phyloP scores from a whole-genome alignment of 176 grass and related monocot genomes.

The Alopecurus myosuroides region DNA sequence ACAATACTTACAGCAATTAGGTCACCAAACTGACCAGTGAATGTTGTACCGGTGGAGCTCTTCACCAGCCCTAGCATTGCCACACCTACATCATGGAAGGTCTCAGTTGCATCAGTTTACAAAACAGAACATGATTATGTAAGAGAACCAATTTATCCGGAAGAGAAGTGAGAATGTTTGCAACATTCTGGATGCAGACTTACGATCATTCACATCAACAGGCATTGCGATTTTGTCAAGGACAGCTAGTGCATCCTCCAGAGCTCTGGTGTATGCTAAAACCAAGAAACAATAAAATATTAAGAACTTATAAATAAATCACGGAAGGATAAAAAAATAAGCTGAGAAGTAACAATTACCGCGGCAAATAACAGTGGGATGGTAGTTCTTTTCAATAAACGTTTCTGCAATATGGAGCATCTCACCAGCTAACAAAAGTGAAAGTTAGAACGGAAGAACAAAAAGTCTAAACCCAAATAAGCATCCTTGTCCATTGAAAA shows the following conservation, averaged over 20 bases:
- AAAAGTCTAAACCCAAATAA: background rate
- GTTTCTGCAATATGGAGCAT: constrained; percentile 94
- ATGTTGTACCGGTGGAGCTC: constrained; percentile 97
- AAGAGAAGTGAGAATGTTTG: background rate
- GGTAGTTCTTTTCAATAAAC: constrained; percentile 90
- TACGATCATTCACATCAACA: constrained; percentile 88
- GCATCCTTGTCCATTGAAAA: background rate
- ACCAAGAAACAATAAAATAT: constrained; percentile 1
- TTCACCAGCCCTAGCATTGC: constrained; percentile 78
- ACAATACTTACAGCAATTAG: constrained; percentile 80
- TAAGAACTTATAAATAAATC: constrained; percentile 10
- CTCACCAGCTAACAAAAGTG: constrained; percentile 76
- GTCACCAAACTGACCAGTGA: constrained; percentile 95
- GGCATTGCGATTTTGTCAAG: constrained; percentile 93
- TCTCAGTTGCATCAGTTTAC: constrained; percentile 5
- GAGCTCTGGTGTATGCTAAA: constrained; percentile 72
- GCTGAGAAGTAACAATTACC: constrained; percentile 34
- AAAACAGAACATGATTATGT: background rate
- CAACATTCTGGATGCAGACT: constrained; percentile 45
- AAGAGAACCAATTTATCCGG: background rate
- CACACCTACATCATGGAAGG: constrained; percentile 33
- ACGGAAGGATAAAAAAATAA: background rate
- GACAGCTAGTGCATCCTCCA: constrained; percentile 71
- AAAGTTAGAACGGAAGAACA: background rate
- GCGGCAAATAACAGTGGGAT: constrained; percentile 94